Conservation (phyloP, 2,329 filamentous ascomycete species). For the Arthrinium puccinioides region DNA sequence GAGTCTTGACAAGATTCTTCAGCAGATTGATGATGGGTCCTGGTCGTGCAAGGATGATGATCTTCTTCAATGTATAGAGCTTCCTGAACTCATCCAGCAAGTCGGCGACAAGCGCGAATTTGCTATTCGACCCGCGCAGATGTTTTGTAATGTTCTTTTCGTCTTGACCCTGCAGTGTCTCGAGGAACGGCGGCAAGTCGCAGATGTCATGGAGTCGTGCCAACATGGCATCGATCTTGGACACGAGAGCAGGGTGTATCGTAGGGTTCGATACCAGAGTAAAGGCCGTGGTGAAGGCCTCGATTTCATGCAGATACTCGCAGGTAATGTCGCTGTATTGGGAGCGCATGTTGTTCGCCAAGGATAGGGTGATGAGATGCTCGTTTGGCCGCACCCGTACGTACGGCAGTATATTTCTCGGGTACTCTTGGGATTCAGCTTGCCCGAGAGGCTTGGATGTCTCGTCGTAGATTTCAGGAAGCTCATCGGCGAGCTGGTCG, state of each 20-base stretch:
- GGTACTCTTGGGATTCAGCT: constrained; percentile 10
- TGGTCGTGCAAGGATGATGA: constrained; percentile 47
- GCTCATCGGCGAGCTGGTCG: constrained; percentile 8
- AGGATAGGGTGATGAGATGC: constrained; percentile 48
- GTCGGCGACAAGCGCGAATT: constrained; percentile 52
- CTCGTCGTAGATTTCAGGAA: constrained; percentile 3
- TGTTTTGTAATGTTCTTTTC: constrained; percentile 39
- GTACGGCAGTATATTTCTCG: constrained; percentile 15
- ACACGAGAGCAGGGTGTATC: constrained; percentile 31
- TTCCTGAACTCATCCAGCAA: constrained; percentile 38
- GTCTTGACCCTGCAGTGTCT: constrained; percentile 35
- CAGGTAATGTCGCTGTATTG: constrained; percentile 44
- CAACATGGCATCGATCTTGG: constrained; percentile 44
- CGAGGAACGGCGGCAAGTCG: constrained; percentile 47
- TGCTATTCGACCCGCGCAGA: constrained; percentile 48
- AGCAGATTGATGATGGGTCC: constrained; percentile 44
- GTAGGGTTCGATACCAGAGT: constrained; percentile 27
- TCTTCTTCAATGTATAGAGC: constrained; percentile 30
- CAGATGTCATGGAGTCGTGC: constrained; percentile 44
- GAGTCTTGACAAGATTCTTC: constrained; percentile 36
- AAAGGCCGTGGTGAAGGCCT: constrained; percentile 37
- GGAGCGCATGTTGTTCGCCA: constrained; percentile 44
- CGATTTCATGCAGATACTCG: constrained; percentile 34
- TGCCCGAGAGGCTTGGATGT: neutral
- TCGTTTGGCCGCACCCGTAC: constrained; percentile 28